A percentile compares a stretch with the other conserved stretches of the same genome.
These are phyloP conservation scores for Candida endomychidarum DNA, from an alignment of 805 yeast genomes.

Conservation along the genomic window DNA sequence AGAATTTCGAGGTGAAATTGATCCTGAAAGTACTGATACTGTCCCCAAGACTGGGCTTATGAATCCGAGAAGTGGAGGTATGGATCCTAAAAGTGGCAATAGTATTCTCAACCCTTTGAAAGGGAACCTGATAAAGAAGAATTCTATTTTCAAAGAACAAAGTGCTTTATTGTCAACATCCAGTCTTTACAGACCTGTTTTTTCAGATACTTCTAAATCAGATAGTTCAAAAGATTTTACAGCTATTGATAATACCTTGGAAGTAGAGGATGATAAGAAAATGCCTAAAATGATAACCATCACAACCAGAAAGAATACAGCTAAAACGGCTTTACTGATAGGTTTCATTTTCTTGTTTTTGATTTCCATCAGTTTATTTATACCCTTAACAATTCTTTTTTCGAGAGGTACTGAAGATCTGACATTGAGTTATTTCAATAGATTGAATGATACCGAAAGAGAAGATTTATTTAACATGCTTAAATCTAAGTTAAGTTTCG, in stretches of 20 bases:
- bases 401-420: constrained; percentile 30
- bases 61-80: constrained; percentile 2
- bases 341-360: neutral
- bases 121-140: constrained; percentile 9
- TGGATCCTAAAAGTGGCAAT: constrained; percentile 4
- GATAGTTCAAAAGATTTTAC: too few species aligned
- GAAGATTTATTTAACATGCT: constrained; percentile 13
- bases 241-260: too few species aligned
- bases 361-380: constrained; percentile 10
- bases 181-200: too few species aligned
- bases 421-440: constrained; percentile 26
- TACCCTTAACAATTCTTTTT: constrained; percentile 25
- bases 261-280: too few species aligned
- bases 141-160: constrained; percentile 17
- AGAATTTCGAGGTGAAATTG: too few species aligned
- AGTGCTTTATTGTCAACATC: constrained; percentile 11
- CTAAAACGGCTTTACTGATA: neutral
- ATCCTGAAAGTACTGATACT: constrained; percentile 9
- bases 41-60: constrained; percentile 18
- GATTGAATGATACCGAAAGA: constrained; percentile 23
- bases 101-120: constrained; percentile 19
- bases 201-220: too few species aligned
- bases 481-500: neutral
- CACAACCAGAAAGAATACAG: neutral
- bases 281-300: neutral